These are phyloP conservation scores for Rhizopogon vesiculosus DNA, from an alignment of 768 basidiomycete genomes.

Conservation along the genomic window DNA sequence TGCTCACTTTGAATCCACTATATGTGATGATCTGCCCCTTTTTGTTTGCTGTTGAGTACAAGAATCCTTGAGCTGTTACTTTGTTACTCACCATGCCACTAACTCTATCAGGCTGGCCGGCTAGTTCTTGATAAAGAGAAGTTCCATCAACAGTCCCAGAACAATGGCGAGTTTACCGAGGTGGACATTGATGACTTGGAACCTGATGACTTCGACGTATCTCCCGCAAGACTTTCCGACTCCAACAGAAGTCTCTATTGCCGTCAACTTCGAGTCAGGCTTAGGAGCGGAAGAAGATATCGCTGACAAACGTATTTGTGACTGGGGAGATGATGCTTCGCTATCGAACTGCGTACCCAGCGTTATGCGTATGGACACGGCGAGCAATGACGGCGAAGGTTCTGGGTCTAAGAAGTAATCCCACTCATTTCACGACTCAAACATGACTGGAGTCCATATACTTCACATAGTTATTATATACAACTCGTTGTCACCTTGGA, in stretches of 20 bases:
- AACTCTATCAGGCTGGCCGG: neutral
- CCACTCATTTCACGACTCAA: too few species aligned
- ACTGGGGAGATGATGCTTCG: too few species aligned
- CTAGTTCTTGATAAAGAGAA: neutral
- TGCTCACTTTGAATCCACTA: neutral
- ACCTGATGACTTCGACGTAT: neutral
- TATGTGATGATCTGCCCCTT: neutral
- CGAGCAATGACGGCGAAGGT: too few species aligned
- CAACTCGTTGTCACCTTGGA: too few species aligned
- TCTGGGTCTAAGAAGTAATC: too few species aligned
- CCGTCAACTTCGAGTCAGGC: neutral
- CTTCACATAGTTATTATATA: too few species aligned
- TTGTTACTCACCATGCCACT: neutral
- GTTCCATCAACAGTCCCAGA: neutral
- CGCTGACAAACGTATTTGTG: neutral
- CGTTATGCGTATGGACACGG: too few species aligned
- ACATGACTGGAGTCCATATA: too few species aligned
- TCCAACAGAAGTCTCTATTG: too few species aligned
- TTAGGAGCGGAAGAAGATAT: neutral
- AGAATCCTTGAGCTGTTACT: neutral
- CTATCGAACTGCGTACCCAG: too few species aligned
- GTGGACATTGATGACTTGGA: neutral
- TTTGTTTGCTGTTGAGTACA: constrained; percentile 1
- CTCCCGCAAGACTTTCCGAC: too few species aligned
- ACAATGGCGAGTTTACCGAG: neutral